Percentiles rank a stretch among this genome's conserved stretches.
phyloP scores from a whole-genome alignment of 805 yeast genomes.

The Nakazawaea molendinolei region DNA sequence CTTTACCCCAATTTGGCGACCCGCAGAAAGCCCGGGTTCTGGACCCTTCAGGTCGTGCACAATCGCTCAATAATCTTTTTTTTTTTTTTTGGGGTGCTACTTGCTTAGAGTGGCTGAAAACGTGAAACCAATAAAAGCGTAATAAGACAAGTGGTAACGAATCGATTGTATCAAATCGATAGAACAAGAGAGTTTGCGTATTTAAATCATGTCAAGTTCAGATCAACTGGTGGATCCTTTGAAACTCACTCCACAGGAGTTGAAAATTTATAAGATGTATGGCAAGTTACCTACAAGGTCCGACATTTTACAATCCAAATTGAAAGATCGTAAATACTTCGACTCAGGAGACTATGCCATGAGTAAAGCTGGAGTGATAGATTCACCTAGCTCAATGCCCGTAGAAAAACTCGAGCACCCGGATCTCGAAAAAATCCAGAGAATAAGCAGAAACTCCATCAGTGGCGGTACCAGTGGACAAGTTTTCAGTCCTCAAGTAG shows the following conservation, averaged over 20 bases:
- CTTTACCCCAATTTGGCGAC: no score
- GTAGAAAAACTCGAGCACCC: constrained; percentile 38
- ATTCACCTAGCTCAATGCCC: constrained; percentile 13
- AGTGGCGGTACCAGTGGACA: constrained; percentile 32
- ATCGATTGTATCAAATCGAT: not conserved
- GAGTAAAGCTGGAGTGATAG: constrained; percentile 55
- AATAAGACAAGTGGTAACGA: no score
- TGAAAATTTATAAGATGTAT: constrained; percentile 68
- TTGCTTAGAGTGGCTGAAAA: not conserved
- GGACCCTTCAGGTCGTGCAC: no score
- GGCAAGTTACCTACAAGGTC: constrained; percentile 81
- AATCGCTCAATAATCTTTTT: no score
- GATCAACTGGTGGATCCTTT: constrained; percentile 39
- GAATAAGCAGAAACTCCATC: constrained; percentile 53
- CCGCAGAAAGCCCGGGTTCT: no score
- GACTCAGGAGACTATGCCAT: constrained; percentile 94
- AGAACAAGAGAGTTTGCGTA: not conserved
- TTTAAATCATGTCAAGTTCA: not conserved
- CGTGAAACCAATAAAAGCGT: no score
- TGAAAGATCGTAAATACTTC: constrained; percentile 85
- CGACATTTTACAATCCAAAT: constrained; percentile 65
- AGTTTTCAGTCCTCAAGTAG: constrained; percentile 5
- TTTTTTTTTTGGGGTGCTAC: not conserved
- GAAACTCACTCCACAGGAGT: constrained; percentile 70
- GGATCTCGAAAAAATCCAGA: constrained; percentile 51